Percentiles rank a stretch among this genome's conserved stretches.
Conservation (phyloP, 148 eudicot genomes). For the Cornus kousa region DNA sequence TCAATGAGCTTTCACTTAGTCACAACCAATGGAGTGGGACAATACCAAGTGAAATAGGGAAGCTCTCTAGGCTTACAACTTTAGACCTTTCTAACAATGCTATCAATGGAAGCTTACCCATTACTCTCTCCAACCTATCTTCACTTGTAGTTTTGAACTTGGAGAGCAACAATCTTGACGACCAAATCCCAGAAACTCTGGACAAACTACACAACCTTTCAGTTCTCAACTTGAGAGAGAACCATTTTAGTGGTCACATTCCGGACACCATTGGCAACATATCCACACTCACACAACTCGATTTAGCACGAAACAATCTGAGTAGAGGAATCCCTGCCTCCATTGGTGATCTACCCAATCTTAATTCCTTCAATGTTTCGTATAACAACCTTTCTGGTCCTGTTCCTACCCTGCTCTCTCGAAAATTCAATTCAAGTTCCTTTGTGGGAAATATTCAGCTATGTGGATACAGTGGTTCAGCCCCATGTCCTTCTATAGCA, state of each 20-base stretch:
- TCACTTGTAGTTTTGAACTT: constrained; percentile 40
- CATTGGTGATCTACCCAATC: constrained; percentile 45
- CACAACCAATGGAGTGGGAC: constrained; percentile 35
- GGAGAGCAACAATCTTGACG: constrained; percentile 34
- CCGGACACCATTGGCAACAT: constrained; percentile 51
- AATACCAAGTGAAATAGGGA: constrained; percentile 42
- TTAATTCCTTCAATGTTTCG: constrained; percentile 67
- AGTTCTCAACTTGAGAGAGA: constrained; percentile 50
- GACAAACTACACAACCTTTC: constrained; percentile 39
- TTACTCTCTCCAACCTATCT: constrained; percentile 40
- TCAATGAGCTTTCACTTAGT: constrained; percentile 33
- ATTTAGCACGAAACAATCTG: constrained; percentile 63
- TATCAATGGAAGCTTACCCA: constrained; percentile 63
- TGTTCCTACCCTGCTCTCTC: constrained; percentile 51
- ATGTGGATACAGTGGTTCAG: constrained; percentile 66
- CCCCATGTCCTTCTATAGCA: constrained; percentile 40
- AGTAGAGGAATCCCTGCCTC: constrained; percentile 60
- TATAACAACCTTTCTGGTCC: constrained; percentile 77
- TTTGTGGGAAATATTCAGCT: constrained; percentile 71
- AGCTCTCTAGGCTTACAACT: constrained; percentile 38
- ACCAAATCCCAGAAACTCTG: constrained; percentile 31
- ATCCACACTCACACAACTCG: constrained; percentile 42
- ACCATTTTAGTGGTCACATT: constrained; percentile 45
- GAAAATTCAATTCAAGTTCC: constrained; percentile 61
- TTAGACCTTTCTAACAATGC: constrained; percentile 58